These are phyloP conservation scores for Pythium sp. DNA, from an alignment of 352 stramenopile species.

Conservation along the genomic window DNA sequence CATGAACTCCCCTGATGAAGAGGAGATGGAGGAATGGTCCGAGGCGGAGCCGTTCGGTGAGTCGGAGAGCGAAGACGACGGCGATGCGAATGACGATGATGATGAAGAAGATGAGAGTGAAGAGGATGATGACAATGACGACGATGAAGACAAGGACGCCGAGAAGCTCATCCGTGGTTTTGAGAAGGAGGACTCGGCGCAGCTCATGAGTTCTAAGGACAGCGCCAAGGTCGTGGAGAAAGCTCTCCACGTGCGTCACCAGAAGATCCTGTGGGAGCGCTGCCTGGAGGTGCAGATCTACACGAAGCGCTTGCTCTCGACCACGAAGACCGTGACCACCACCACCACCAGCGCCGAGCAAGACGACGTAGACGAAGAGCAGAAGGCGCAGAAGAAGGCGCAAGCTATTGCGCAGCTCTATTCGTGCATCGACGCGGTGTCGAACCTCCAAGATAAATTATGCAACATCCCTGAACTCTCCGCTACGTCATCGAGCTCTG, in stretches of 20 bases:
- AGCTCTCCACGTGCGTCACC: conserved; percentile 72
- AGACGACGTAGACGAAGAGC: conserved; percentile 18
- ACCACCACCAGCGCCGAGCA: conserved; percentile 8
- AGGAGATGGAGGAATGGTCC: conserved; percentile 73
- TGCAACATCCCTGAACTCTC: conserved; percentile 65
- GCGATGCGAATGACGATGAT: conserved; percentile 21
- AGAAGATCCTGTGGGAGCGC: conserved; percentile 84
- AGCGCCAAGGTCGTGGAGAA: conserved; percentile 78
- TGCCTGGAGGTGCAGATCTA: conserved; percentile 86
- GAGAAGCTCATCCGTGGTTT: conserved; percentile 80
- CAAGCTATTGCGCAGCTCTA: conserved; percentile 48
- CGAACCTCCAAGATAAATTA: conserved; percentile 56
- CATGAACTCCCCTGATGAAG: conserved; percentile 66
- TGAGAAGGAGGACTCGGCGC: conserved; percentile 72
- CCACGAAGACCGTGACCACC: conserved; percentile 29
- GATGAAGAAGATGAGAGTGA: conserved; percentile 35
- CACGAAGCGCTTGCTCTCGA: conserved; percentile 70
- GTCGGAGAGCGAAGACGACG: conserved; percentile 48
- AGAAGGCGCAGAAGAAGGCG: conserved; percentile 32
- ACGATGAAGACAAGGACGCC: conserved; percentile 49
- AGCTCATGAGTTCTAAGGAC: conserved; percentile 74
- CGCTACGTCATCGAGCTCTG: conserved; percentile 3
- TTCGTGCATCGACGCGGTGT: conserved; percentile 60
- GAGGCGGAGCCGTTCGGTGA: conserved; percentile 77
- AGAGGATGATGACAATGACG: conserved; percentile 28